Conservation (phyloP, 192 early-diverging fungal genomes). For the Coemansia sp. region DNA sequence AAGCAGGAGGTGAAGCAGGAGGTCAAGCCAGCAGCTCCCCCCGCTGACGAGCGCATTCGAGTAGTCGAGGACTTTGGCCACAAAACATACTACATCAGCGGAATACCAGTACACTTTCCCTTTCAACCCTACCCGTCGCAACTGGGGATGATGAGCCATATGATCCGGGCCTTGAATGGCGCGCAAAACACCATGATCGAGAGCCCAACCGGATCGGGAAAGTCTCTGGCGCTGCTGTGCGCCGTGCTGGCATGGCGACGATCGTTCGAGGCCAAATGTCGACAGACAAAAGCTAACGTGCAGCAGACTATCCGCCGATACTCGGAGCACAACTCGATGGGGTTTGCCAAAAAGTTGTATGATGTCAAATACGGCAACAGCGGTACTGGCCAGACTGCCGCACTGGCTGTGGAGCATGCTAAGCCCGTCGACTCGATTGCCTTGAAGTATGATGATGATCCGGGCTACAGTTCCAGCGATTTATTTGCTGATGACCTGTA, state of each 20-base stretch:
- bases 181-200: conserved; percentile 69
- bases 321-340: conserved; percentile 45
- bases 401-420: neutral
- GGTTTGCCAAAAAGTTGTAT: conserved; percentile 18
- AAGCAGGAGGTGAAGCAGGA: neutral
- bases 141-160: conserved; percentile 66
- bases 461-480: neutral
- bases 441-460: neutral
- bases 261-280: conserved; percentile 40
- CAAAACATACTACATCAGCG: conserved; percentile 48
- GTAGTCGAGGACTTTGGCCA: neutral
- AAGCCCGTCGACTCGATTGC: neutral
- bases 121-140: conserved; percentile 70
- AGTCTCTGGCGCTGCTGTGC: conserved; percentile 75
- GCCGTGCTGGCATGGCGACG: conserved; percentile 69
- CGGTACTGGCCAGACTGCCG: too few relatives aligned
- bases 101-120: conserved; percentile 65
- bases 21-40: neutral
- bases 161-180: conserved; percentile 58
- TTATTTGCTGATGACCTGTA: too few relatives aligned
- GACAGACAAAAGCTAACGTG: conserved; percentile 35
- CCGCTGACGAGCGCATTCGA: conserved; percentile 4
- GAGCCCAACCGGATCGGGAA: conserved; percentile 79
- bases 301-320: conserved; percentile 44
- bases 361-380: conserved; percentile 21